Base-by-base conservation (phyloP, 2,329 filamentous ascomycete genomes). In the Fusarium denticulatum region DNA sequence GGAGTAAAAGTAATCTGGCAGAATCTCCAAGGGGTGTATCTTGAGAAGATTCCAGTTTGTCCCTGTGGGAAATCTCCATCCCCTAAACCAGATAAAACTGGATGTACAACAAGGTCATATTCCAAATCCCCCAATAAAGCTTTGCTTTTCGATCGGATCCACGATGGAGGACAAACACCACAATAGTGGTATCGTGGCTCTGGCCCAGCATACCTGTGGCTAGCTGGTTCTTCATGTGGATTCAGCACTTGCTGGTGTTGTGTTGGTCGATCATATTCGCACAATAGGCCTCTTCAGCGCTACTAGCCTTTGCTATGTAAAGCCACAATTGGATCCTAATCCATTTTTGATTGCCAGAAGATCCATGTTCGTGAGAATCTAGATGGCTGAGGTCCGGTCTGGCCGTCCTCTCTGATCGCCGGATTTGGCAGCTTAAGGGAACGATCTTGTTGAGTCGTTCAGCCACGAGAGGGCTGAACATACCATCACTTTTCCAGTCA, bases 311-410 rank as follows among this genome's bases (percentile, higher is more conserved):
- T 26, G 39, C 32, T 24, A 49, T 57, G 26, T 3, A 39, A 60
- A 43, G n/a, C 47, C 28, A 7, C 24, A 11, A 56, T 40, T 60
- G 45, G 20, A 39, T 32, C 20, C 57, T 26, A 28, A 34, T 32
- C 20, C 16, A 36, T 50, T 39, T 36, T 57, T 39, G 15, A 18
- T 42, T 46, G 49, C 32, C 47, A 30, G 56, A 49, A 69, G 56
- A 28, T 34, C 32, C 40, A 43, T 59, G 26, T 40, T 40, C 49
- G 37, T 32, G 6, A 47, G 28, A 42, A 60, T 66, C 68, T 66
- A 66, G 71, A 72, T 55, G 71, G 52, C 39, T 50, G 56, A 43
- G 30, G 50, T 61, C 46, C 64, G 71, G 71, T 59, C 60, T 65
- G 47, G 42, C 71, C 71, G 60, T 45, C 47, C 36, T 42, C 30